phyloP scores from a whole-genome alignment of 2,329 filamentous ascomycete genomes.

The Coniella vitis region DNA sequence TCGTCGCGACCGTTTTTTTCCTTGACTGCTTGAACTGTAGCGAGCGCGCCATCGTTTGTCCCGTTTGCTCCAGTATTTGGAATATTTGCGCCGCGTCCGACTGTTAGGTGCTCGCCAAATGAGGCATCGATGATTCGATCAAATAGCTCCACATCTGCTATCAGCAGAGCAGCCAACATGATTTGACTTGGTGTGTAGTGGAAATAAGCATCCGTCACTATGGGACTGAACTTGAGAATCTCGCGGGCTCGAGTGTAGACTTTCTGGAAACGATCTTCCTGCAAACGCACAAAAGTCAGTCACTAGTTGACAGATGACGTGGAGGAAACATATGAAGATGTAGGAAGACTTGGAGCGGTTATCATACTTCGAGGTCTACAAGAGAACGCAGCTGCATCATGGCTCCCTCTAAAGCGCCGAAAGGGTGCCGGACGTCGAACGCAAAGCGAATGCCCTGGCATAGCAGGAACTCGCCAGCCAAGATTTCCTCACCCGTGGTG shows the following conservation, averaged over 20 bases:
- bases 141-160: constrained; percentile 63
- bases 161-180: constrained; percentile 72
- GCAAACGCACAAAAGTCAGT: not conserved
- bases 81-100: constrained; percentile 17
- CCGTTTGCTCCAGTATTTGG: constrained; percentile 13
- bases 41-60: constrained; percentile 27
- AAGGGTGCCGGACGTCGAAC: constrained; percentile 88
- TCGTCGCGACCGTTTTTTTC: constrained; percentile 22
- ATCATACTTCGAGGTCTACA: constrained; percentile 50
- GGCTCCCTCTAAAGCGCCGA: constrained; percentile 77
- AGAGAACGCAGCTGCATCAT: constrained; percentile 73
- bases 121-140: constrained; percentile 40
- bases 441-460: constrained; percentile 90
- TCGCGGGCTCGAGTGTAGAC: constrained; percentile 70
- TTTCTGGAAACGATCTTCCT: constrained; percentile 38
- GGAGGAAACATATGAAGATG: not conserved
- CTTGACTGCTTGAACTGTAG: constrained; percentile 28
- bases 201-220: constrained; percentile 94
- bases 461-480: constrained; percentile 87
- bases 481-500: constrained; percentile 70
- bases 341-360: not conserved
- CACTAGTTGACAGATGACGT: not conserved
- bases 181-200: constrained; percentile 93
- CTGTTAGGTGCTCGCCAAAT: constrained; percentile 23
- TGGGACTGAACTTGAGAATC: constrained; percentile 69